Evolutionary conservation across 2,329 filamentous ascomycete genomes (phyloP), one percentile per base, ranked within the genome.

Genomic region (Elsinoe australis): DNA sequence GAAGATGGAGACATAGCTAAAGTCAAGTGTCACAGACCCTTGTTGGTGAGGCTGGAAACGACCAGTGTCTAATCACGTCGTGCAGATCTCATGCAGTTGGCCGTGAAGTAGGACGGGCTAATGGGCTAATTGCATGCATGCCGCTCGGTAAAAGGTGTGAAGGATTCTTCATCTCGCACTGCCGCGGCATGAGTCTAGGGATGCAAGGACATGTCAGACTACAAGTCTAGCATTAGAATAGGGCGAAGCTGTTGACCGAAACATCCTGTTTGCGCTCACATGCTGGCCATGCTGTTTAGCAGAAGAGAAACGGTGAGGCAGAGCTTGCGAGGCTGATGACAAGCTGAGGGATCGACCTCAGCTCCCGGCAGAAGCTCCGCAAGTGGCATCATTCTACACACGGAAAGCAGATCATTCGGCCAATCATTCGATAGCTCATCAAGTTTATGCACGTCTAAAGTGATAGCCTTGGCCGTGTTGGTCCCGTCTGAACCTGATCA

Each of bases 11-110:
- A 39, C 19, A 3, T 7, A 21, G 9, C 10, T 5, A 3, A 39
- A 18, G 35, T 19, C 3, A 21, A 39, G 17, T 14, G 12, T 12
- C 18, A 3, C 6, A 21, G 36, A 41, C 36, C 36, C 36, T 21
- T 41, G 36, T 41, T 41, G 36, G 36, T 41, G 35, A 41, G 36
- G 36, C 36, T 41, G 12, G 36, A 41, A n/a, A 26, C n/a, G n/a
- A n/a, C n/a, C n/a, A n/a, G n/a, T 41, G 19, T 18, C 19, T 35
- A 14, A 7, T 24, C 28, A 26, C 36, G 10, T 41, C 6, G 5
- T 22, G 36, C 36, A 41, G 36, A 41, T 39, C 35, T 39, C 35
- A 39, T 39, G 35, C 35, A 39, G 35, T 39, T 24, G 35, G 35
- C 35, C 35, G 8, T 14, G 9, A 12, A 14, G 35, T 26, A 22